Percentiles rank a stretch among this genome's conserved stretches.
Evolutionary conservation across 495 filamentous ascomycete genomes (phyloP).

Genomic region (Tuber indicum): DNA sequence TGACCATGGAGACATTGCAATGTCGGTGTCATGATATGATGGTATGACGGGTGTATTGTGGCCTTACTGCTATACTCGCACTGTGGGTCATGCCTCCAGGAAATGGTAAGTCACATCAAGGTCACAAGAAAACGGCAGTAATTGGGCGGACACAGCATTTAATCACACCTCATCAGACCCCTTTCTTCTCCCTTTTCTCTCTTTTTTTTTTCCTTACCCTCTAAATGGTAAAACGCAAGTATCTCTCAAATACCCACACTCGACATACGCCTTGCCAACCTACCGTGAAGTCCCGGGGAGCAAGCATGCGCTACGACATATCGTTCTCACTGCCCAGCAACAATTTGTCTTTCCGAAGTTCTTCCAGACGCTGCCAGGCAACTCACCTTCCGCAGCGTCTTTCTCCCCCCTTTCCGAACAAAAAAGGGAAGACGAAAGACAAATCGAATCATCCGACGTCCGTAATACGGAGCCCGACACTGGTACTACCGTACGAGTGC

Average conservation of each 20-base stretch:
- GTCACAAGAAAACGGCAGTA: not conserved
- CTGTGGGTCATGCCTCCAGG: not conserved
- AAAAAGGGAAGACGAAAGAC: not conserved
- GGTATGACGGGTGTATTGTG: not conserved
- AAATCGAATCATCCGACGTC: not conserved
- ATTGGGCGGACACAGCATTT: not conserved
- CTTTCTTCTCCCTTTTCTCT: not conserved
- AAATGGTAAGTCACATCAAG: not conserved
- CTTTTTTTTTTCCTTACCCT: not conserved
- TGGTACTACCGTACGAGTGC: not conserved
- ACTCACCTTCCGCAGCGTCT: not conserved
- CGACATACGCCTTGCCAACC: not conserved
- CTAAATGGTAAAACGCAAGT: not conserved
- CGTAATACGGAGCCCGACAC: not conserved
- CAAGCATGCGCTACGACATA: not conserved
- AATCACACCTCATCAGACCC: not conserved
- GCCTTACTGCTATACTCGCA: not conserved
- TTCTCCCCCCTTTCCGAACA: not conserved
- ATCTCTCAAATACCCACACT: not conserved
- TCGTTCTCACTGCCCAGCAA: not conserved
- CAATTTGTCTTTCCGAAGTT: not conserved
- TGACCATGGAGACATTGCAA: not conserved
- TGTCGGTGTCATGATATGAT: not conserved
- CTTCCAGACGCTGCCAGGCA: not conserved
- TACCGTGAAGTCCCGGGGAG: not conserved